Evolutionary conservation across 2,329 filamentous ascomycete species (phyloP).

Genomic region (Botrytis byssoidea): DNA sequence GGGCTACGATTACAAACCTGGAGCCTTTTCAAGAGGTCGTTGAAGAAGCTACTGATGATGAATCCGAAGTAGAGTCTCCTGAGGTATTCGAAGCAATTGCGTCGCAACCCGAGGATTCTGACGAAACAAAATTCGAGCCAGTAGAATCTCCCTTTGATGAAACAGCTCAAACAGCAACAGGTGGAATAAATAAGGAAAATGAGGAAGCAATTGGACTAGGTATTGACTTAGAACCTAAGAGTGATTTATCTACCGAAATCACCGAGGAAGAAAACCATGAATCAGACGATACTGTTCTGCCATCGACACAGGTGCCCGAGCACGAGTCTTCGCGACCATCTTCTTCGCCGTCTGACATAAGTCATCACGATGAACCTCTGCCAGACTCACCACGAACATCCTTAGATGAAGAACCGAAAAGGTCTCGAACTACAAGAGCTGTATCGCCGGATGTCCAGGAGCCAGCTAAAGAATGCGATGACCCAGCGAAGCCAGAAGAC

Average conservation of each 20-base stretch:
- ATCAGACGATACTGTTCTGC: slow-evolving; percentile 18
- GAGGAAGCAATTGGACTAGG: slow-evolving; percentile 3
- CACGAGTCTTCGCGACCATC: slow-evolving; percentile 32
- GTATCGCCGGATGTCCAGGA: slow-evolving; percentile 29
- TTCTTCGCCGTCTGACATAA: slow-evolving; percentile 36
- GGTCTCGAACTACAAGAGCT: slow-evolving; percentile 15
- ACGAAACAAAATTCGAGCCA: background rate
- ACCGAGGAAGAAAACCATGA: background rate
- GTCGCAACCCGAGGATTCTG: background rate
- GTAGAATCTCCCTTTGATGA: background rate
- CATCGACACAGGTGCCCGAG: slow-evolving; percentile 23
- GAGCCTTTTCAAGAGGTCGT: background rate
- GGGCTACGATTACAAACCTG: background rate
- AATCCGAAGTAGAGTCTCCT: background rate
- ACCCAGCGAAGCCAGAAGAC: slow-evolving; percentile 27
- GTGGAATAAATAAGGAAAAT: background rate
- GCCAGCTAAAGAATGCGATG: slow-evolving; percentile 36
- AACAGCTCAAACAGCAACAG: background rate
- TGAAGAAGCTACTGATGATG: background rate
- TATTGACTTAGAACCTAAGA: background rate
- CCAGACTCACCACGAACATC: slow-evolving; percentile 39
- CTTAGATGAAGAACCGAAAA: slow-evolving; percentile 36
- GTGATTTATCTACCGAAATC: background rate
- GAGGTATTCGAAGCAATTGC: background rate
- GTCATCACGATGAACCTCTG: slow-evolving; percentile 32